Conservation (phyloP, 768 basidiomycete species). For the Auriscalpium orientale region DNA sequence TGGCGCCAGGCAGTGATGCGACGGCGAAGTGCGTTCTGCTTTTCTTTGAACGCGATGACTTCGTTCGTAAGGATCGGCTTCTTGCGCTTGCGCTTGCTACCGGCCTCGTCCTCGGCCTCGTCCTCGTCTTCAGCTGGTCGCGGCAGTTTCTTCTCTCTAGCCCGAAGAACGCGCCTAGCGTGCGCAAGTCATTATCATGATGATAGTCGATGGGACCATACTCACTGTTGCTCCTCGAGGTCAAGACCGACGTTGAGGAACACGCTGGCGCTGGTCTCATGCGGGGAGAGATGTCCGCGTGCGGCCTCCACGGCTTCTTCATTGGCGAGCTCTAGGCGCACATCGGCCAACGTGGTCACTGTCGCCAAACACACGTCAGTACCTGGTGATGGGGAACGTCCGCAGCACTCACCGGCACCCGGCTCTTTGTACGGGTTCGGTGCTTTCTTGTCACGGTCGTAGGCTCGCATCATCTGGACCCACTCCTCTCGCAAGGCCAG, state of each 20-base stretch:
- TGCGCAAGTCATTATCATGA: too few relatives aligned
- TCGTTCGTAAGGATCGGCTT: neutral
- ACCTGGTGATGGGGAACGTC: too few relatives aligned
- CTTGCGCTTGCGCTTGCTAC: neutral
- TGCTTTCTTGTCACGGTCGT: neutral
- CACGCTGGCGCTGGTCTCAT: too few relatives aligned
- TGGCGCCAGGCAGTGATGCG: neutral
- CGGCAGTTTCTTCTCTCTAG: too few relatives aligned
- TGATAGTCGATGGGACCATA: too few relatives aligned
- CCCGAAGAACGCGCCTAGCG: neutral
- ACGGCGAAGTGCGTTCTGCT: neutral
- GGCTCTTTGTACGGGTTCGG: conserved; percentile 1
- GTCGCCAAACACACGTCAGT: too few relatives aligned
- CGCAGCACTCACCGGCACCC: neutral
- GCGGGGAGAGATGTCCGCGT: too few relatives aligned
- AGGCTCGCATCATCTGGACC: neutral
- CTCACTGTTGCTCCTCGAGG: too few relatives aligned
- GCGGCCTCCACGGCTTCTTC: too few relatives aligned
- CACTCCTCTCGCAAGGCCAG: neutral
- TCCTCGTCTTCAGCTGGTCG: too few relatives aligned
- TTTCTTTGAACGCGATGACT: neutral
- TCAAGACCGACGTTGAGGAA: too few relatives aligned
- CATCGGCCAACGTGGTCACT: neutral
- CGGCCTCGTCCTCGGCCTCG: too few relatives aligned
- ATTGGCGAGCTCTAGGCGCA: neutral